Evolutionary conservation across 371 early-diverging fungal genomes (phyloP).

Genomic region (Actinomucor elegans): DNA sequence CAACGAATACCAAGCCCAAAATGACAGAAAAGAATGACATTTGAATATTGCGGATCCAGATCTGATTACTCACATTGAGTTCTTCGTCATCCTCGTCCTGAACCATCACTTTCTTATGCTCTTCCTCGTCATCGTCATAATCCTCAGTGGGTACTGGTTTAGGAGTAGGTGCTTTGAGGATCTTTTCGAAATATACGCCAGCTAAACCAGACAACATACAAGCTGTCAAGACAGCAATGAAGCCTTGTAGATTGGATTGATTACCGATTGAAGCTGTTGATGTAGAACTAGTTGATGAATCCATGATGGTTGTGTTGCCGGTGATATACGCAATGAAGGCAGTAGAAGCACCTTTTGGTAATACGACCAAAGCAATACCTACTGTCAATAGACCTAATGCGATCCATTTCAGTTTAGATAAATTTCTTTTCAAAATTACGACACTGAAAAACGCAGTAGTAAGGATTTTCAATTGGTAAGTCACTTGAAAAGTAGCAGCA

Average conservation of each 20-base stretch:
- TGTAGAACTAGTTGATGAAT: background rate
- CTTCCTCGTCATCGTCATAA: slow-evolving; percentile 18
- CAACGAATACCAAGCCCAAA: slow-evolving; percentile 61
- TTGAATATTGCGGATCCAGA: slow-evolving; percentile 89
- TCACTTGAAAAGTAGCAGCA: slow-evolving; percentile 92
- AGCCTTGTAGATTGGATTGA: slow-evolving; percentile 40
- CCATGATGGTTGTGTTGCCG: slow-evolving; percentile 1
- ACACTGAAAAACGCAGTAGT: slow-evolving; percentile 93
- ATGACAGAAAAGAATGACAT: slow-evolving; percentile 68
- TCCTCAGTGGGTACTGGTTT: slow-evolving; percentile 20
- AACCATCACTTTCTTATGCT: slow-evolving; percentile 8
- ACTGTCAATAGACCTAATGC: slow-evolving; percentile 75
- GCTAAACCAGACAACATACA: slow-evolving; percentile 92
- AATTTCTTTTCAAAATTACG: slow-evolving; percentile 61
- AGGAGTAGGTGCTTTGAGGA: slow-evolving; percentile 65
- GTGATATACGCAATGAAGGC: slow-evolving; percentile 4
- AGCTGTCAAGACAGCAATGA: slow-evolving; percentile 74
- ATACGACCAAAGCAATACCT: slow-evolving; percentile 83
- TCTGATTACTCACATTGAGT: slow-evolving; percentile 16
- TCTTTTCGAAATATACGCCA: slow-evolving; percentile 96
- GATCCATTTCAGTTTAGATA: slow-evolving; percentile 74
- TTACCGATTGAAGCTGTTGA: slow-evolving; percentile 25
- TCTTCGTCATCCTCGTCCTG: slow-evolving; percentile 17
- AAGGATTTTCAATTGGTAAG: slow-evolving; percentile 92
- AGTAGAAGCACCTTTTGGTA: slow-evolving; percentile 38